Base-by-base conservation (phyloP, 495 filamentous ascomycete genomes). In the Cercophora samala region DNA sequence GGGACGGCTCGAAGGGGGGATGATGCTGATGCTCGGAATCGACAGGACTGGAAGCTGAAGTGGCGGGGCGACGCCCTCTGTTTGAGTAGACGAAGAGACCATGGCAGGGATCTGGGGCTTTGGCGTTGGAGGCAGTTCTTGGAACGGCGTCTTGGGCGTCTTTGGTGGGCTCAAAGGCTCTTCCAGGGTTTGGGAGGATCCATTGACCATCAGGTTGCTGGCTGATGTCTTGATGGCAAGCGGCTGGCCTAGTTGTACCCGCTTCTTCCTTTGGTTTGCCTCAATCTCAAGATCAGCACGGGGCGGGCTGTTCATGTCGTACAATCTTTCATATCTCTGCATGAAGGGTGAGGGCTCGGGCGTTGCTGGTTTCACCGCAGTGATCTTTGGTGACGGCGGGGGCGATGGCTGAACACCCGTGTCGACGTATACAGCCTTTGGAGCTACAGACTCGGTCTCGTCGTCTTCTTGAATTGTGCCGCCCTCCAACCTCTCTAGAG, bases 381-480 rank as follows among this genome's bases (percentile, higher is more conserved):
- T 68, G n/a, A 85, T 62, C 56, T 78, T 81, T 5, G 92, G 92
- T 19, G 91, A 96, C 2, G 88, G 82, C 6, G 91, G 93, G 55
- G 92, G 92, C 55, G 93, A 92, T 71, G 84, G 93, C 75, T 97
- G 93, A 53, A 91, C 83, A 2, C 88, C 91, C n/a, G 84, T 83
- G 74, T 96, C 91, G 52, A 84, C 84, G 75, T 93, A 94, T 51
- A 53, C 70, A 51, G 60, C 62, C 58, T 67, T 74, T 11, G 72
- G 71, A 4, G 67, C 51, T 1, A 75, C 64, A 32, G 63, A 26
- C 53, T 66, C 63, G 26, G 71, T 72, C 66, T 78, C 79, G 32
- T 84, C 81, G 51, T 85, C 84, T 62, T 85, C 82, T 58, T 78
- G 79, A 66, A 83, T 79, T 56, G 78, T 79, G 18, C 80, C 78